Evolutionary conservation across 108 stramenopile species (phyloP), one percentile per base, ranked within the genome.

Genomic region (Fragilaria crotonensis): DNA sequence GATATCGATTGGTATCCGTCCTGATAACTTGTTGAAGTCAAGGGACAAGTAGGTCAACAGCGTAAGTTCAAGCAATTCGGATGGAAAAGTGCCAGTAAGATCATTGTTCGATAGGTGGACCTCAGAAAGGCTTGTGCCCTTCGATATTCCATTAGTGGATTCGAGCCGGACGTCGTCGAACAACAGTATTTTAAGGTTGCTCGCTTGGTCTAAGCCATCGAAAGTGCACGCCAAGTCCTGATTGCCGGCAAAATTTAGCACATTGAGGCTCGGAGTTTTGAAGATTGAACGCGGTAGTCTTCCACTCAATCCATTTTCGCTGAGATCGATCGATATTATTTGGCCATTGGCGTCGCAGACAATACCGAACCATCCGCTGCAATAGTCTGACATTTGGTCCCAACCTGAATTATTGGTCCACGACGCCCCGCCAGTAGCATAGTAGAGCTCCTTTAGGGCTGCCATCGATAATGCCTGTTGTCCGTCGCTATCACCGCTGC

Each of bases 261-360:
- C 59, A 51, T 78, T 75, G 20, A 93, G 60, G 21, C 81, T 78
- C n/a, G 70, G 62, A 30, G 90, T 62, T 28, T 71, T 47, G 60
- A 82, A 93, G 20, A 93, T 74, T 57, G 83, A 73, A 48, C 64
- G 54, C 0, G 92, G 92, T 14, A 82, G 71, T 21, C 75, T 81
- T 41, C 86, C 86, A 2, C 71, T 66, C 25, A 93, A 63, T 47
- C 81, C 72, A 48, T 93, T 93, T 47, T 72, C 67, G 25, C 86
- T 84, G 1, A 93, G 74, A 33, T 63, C 57, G 58, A 93, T 77
- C 22, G 80, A 69, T 31, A 78, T 69, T 18, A 93, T 67, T 46
- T 33, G 20, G 20, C 54, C 54, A 19, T 31, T 21, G 19, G 32
- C n/a, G 33, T 32, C 64, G 71, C 92, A 93, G 17, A 62, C 53